Conservation (phyloP, 768 basidiomycete species). For the Pleurotus giganteus region DNA sequence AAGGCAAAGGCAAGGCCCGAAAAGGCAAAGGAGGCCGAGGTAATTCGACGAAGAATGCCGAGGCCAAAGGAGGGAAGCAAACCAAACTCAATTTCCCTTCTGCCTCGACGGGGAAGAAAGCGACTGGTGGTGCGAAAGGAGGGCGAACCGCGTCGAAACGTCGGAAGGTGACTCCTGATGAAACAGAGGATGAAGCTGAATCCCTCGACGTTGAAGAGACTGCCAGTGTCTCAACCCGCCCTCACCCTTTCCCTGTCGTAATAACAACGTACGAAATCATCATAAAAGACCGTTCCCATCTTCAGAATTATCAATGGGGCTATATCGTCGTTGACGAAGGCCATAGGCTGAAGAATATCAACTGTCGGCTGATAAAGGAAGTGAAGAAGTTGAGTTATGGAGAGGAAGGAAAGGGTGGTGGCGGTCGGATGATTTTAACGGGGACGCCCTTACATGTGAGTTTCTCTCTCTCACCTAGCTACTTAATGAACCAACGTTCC, state of each 20-base stretch:
- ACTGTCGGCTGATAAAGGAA: conserved; percentile 87
- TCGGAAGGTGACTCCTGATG: conserved; percentile 11
- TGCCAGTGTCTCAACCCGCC: background rate
- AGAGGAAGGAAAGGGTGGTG: background rate
- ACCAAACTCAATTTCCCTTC: background rate
- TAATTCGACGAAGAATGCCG: conserved; percentile 3
- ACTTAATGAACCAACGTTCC: background rate
- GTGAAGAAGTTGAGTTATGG: conserved; percentile 62
- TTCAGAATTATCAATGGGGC: conserved; percentile 68
- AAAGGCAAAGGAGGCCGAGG: conserved; percentile 9
- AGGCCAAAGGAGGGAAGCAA: background rate
- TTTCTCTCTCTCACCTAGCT: conserved; percentile 9
- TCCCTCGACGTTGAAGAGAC: conserved; percentile 8
- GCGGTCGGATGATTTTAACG: conserved; percentile 86
- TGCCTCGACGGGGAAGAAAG: conserved; percentile 14
- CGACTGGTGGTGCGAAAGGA: conserved; percentile 9
- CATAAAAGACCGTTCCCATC: conserved; percentile 73
- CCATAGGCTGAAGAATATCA: conserved; percentile 91
- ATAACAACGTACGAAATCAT: conserved; percentile 93
- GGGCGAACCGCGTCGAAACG: background rate
- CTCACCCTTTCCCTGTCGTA: conserved; percentile 63
- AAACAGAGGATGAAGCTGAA: conserved; percentile 11
- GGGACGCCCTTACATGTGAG: conserved; percentile 94
- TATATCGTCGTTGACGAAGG: conserved; percentile 96
- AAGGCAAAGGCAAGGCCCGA: conserved; percentile 16